Percentiles rank a stretch among this genome's conserved stretches.
phyloP scores from a whole-genome alignment of 2,329 filamentous ascomycete genomes.

The Sclerotinia minor region DNA sequence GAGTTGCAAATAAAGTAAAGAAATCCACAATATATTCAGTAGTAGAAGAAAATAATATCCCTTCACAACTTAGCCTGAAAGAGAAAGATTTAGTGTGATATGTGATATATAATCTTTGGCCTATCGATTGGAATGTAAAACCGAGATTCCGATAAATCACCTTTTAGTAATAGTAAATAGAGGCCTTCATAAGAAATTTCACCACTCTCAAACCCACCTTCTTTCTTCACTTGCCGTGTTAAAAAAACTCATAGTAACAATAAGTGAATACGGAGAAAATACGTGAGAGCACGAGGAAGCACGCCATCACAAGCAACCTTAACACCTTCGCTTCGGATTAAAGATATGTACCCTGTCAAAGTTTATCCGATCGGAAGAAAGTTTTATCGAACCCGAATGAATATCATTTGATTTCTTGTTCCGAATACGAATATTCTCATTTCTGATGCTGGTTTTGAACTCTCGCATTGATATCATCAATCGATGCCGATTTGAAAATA shows the following conservation, averaged over 20 bases:
- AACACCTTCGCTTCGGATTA: slow-evolving; percentile 14
- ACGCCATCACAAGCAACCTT: slow-evolving; percentile 12
- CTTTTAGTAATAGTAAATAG: slow-evolving; percentile 16
- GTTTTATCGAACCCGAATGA: slow-evolving; percentile 2
- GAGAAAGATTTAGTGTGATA: slow-evolving; percentile 12
- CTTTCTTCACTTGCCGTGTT: slow-evolving; percentile 7
- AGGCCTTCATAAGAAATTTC: background rate
- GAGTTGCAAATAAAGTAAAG: background rate
- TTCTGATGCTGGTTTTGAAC: background rate
- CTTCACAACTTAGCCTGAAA: slow-evolving; percentile 19
- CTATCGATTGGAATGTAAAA: slow-evolving; percentile 14
- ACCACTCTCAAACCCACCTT: background rate
- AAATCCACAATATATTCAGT: background rate
- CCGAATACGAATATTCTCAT: background rate
- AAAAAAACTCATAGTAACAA: background rate
- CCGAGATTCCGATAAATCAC: slow-evolving; percentile 16
- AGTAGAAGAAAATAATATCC: slow-evolving; percentile 14
- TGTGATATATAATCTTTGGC: slow-evolving; percentile 5
- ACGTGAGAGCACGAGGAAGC: slow-evolving; percentile 16
- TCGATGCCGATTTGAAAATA: background rate
- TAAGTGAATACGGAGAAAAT: slow-evolving; percentile 4
- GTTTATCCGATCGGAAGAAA: background rate
- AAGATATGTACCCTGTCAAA: background rate
- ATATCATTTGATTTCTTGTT: background rate
- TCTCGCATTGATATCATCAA: background rate